Evolutionary conservation across 495 filamentous ascomycete species (phyloP), one percentile per base, ranked within the genome.

Genomic region (Xylaria nigripes): DNA sequence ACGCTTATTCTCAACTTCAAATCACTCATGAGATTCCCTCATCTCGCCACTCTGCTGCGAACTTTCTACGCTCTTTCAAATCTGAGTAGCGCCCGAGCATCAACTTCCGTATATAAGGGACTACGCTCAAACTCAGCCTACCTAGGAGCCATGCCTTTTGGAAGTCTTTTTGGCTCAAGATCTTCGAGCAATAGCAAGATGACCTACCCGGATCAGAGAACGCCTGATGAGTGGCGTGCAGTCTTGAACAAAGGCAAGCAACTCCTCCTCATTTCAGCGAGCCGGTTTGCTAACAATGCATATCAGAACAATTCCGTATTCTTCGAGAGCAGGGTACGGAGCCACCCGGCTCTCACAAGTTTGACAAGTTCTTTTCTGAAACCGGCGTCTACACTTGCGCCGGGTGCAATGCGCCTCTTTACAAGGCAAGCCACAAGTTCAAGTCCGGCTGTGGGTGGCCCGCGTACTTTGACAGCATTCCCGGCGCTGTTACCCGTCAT

Each of bases 401-500:
- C 3, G 93, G 79, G 45, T 98, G 93, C 76, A 64, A 82, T 59
- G 81, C 92, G 5, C 90, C 92, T 5, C 83, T 98, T 12, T 98
- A 98, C 76, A 86, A 78, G 61, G 89, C 92, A 9, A 77, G 73
- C 52, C 89, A 93, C 70, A 98, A 98, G 65, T 98, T 98, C 77
- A 87, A 88, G 66, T 92, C 87, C 29, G 90, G 90, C 25, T 98
- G 93, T 71, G 93, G 93, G 46, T 98, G 93, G 93, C 93, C 93
- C 0, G 93, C 93, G 9, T 98, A 96, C 68, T 98, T 90, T 56
- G 93, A 98, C 68, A 88, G 83, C 45, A 81, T 96, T 45, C 90
- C 92, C 0, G 91, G 90, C 0, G 93, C 92, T 0, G 89, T 98
- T 34, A 86, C 76, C 25, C 73, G 90, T 50, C 83, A 90, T 64